phyloP scores from a whole-genome alignment of 2,329 filamentous ascomycete genomes.

The Podosphaera xanthii region DNA sequence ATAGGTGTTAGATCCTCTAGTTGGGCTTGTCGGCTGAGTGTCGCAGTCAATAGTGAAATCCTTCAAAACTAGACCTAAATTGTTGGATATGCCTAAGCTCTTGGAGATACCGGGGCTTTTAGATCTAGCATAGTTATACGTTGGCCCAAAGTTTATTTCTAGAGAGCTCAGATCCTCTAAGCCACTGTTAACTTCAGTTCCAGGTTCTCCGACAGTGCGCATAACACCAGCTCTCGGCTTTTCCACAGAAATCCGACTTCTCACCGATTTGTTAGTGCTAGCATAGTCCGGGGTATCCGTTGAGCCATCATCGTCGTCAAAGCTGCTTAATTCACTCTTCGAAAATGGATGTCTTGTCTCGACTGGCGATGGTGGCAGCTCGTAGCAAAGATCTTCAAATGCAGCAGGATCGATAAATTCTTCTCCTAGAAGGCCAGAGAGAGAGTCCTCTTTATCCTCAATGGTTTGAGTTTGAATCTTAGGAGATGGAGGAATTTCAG shows the following conservation, averaged over 20 bases:
- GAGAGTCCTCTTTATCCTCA: not conserved
- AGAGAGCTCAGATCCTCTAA: constrained; percentile 20
- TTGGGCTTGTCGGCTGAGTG: constrained; percentile 5
- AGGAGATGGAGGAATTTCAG: constrained; percentile 7
- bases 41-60: constrained; percentile 4
- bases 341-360: constrained; percentile 7
- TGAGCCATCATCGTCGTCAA: constrained; percentile 39
- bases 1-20: constrained; percentile 12
- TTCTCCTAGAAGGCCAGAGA: constrained; percentile 18
- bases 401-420: constrained; percentile 25
- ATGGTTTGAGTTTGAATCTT: not conserved
- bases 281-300: constrained; percentile 55
- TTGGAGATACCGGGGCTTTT: constrained; percentile 37
- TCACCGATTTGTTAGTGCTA: constrained; percentile 25
- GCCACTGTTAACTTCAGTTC: constrained; percentile 20
- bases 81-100: constrained; percentile 6
- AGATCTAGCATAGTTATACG: constrained; percentile 27
- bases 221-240: constrained; percentile 57
- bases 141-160: constrained; percentile 71
- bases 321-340: constrained; percentile 19
- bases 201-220: constrained; percentile 41
- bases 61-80: constrained; percentile 35
- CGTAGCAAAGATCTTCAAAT: constrained; percentile 19
- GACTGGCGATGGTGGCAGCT: constrained; percentile 3
- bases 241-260: constrained; percentile 28